Conservation (phyloP, 352 stramenopile genomes). For the Phytophthora cajani region DNA sequence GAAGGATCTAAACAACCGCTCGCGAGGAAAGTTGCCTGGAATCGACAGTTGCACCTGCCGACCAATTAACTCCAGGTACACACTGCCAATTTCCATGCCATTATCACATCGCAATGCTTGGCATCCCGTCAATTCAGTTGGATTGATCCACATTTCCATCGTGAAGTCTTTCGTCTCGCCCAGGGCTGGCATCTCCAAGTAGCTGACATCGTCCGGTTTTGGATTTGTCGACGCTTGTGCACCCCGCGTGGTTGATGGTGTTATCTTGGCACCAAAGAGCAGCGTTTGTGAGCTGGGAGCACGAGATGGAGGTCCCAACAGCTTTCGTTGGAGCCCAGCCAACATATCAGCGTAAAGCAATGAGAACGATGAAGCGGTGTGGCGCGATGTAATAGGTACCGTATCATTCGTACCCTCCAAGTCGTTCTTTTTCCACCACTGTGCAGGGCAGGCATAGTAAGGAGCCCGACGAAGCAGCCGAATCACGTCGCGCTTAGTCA, state of each 20-base stretch:
- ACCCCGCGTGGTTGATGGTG: constrained; percentile 16
- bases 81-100: constrained; percentile 66
- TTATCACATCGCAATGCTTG: constrained; percentile 80
- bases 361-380: constrained; percentile 80
- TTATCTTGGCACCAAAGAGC: constrained; percentile 60
- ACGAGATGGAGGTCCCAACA: constrained; percentile 36
- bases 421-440: constrained; percentile 73
- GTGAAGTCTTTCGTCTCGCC: constrained; percentile 74
- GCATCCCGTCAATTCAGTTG: constrained; percentile 66
- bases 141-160: constrained; percentile 84
- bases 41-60: constrained; percentile 74
- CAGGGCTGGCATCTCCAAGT: constrained; percentile 66
- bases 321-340: constrained; percentile 62
- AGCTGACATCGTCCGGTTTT: constrained; percentile 71
- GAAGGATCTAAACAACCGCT: constrained; percentile 67
- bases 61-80: constrained; percentile 79
- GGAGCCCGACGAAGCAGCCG: constrained; percentile 68
- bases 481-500: constrained; percentile 86
- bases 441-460: constrained; percentile 53
- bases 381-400: constrained; percentile 32
- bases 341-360: constrained; percentile 82
- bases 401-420: constrained; percentile 18
- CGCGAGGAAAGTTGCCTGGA: constrained; percentile 73
- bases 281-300: constrained; percentile 58
- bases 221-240: constrained; percentile 26